Conservation (phyloP, 2,329 filamentous ascomycete genomes). For the Nemania diffusa region DNA sequence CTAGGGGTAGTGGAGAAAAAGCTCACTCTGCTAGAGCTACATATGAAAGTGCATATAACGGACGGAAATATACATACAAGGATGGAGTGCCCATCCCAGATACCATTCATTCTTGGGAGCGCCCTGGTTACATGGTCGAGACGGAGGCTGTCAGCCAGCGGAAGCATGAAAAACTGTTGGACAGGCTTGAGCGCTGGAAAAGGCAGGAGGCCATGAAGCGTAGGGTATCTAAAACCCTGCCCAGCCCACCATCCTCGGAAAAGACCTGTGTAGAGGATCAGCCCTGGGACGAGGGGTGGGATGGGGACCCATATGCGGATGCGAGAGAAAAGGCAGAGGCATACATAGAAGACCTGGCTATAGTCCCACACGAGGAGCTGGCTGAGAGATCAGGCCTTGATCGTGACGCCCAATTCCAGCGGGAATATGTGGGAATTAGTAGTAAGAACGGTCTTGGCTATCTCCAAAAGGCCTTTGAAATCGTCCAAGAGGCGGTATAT, state of each 20-base stretch:
- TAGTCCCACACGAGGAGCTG: not conserved
- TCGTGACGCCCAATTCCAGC: not conserved
- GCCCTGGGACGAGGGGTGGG: no score
- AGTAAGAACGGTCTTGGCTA: not conserved
- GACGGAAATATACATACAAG: not conserved
- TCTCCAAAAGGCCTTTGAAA: not conserved
- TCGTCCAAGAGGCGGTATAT: slow-evolving; percentile 10
- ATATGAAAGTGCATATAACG: not conserved
- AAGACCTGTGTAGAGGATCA: no score
- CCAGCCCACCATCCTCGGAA: not conserved
- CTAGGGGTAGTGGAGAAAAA: not conserved
- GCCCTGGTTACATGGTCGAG: not conserved
- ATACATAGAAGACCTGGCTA: no score
- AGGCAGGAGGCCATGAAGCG: not conserved
- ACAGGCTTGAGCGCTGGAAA: not conserved
- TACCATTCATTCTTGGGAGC: no score
- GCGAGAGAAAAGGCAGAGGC: not conserved
- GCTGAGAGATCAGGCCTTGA: not conserved
- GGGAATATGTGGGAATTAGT: not conserved
- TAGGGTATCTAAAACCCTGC: not conserved
- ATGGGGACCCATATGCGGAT: not conserved
- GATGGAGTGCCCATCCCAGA: not conserved
- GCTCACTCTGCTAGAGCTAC: no score
- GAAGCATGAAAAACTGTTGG: not conserved
- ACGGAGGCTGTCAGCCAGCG: not conserved